Evolutionary conservation across 257 asterid species (phyloP).

Genomic region (Fraxinus anomala): DNA sequence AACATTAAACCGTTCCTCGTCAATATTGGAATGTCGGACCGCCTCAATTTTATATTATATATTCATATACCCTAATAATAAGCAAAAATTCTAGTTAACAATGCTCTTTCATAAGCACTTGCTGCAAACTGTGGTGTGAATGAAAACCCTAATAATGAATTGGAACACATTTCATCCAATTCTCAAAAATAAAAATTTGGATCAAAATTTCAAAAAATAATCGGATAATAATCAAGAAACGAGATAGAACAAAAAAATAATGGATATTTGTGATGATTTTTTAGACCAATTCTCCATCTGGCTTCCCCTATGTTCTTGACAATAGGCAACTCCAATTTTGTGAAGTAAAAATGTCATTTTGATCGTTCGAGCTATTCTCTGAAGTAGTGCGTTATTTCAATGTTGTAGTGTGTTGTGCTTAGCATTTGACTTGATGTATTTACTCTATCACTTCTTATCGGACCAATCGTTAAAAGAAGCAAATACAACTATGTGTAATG

Average conservation of each 20-base stretch:
- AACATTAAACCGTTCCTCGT: constrained; percentile 23
- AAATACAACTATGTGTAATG: not conserved
- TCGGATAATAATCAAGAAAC: too few relatives aligned
- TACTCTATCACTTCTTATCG: too few relatives aligned
- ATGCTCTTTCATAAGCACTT: not conserved
- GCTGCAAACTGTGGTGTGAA: not conserved
- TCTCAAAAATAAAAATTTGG: not conserved
- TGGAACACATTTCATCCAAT: not conserved
- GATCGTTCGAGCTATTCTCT: too few relatives aligned
- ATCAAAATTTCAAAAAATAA: too few relatives aligned
- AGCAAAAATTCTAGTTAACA: not conserved
- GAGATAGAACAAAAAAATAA: not conserved
- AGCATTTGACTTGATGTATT: too few relatives aligned
- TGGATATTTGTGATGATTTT: too few relatives aligned
- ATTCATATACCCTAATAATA: not conserved
- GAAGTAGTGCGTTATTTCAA: not conserved
- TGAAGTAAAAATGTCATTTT: too few relatives aligned
- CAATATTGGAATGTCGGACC: constrained; percentile 41
- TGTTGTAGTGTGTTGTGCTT: too few relatives aligned
- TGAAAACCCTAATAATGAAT: not conserved
- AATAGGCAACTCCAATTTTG: too few relatives aligned
- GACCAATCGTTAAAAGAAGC: too few relatives aligned
- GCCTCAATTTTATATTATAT: constrained; percentile 24
- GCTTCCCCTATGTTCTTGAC: too few relatives aligned
- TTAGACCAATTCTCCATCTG: too few relatives aligned